Evolutionary conservation across 2,329 filamentous ascomycete species (phyloP).

Genomic region (Alternaria alternata): DNA sequence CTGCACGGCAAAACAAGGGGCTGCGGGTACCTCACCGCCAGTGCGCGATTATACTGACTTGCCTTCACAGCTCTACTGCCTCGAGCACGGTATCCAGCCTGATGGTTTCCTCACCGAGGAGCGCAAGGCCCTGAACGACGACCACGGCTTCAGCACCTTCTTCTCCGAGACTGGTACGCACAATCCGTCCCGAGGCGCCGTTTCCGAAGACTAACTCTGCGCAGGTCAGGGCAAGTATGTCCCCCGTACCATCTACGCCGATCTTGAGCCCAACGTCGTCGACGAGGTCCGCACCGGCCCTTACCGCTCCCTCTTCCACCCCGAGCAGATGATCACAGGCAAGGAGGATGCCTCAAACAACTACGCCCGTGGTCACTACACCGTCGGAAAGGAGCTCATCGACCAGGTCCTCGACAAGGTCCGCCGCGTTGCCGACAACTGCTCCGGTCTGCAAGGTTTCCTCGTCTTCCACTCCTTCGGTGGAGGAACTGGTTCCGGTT

Average conservation of each 20-base stretch:
- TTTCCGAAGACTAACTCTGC: slow-evolving; percentile 32
- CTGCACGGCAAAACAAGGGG: slow-evolving; percentile 27
- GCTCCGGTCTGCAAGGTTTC: slow-evolving; percentile 97
- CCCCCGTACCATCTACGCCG: slow-evolving; percentile 97
- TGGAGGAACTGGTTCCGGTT: slow-evolving; percentile 97
- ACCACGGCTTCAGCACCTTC: slow-evolving; percentile 99
- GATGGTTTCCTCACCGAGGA: slow-evolving; percentile 99
- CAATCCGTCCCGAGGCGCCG: slow-evolving; percentile 33
- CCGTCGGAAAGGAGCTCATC: slow-evolving; percentile 98
- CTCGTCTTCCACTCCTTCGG: slow-evolving; percentile 99
- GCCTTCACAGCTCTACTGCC: slow-evolving; percentile 86
- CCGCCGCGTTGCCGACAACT: slow-evolving; percentile 94
- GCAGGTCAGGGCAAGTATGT: slow-evolving; percentile 98
- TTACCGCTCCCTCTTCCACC: slow-evolving; percentile 97
- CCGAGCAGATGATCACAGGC: slow-evolving; percentile 99
- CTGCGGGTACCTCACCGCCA: slow-evolving; percentile 40
- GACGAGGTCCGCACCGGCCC: slow-evolving; percentile 98
- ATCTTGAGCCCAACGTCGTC: slow-evolving; percentile 99
- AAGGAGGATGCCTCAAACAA: slow-evolving; percentile 99
- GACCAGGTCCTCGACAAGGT: slow-evolving; percentile 98
- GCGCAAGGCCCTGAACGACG: slow-evolving; percentile 90
- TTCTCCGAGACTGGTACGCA: slow-evolving; percentile 96
- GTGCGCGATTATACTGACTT: slow-evolving; percentile 44
- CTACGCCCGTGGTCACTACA: slow-evolving; percentile 99
- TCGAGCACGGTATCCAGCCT: slow-evolving; percentile 99